A percentile compares a stretch with the other conserved stretches of the same genome.
These are phyloP conservation scores for Drosera spatulata DNA, from an alignment of 179 eudicot genomes.

Conservation along the genomic window DNA sequence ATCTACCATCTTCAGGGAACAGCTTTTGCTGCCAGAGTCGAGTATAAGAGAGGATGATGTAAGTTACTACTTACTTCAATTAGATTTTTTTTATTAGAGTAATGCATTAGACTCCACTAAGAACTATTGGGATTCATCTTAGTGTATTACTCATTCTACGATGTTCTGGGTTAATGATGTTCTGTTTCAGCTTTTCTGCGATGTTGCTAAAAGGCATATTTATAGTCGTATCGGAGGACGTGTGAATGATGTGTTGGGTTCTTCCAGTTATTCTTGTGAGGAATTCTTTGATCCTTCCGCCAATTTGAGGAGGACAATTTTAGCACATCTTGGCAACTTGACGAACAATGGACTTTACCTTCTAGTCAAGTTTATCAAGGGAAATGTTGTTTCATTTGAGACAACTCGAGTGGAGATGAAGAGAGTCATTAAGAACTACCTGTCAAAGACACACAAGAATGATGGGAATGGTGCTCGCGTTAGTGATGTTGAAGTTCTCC, in stretches of 20 bases:
- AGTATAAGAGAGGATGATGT: constrained; percentile 74
- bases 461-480: constrained; percentile 3
- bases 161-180: no score
- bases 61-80: constrained; percentile 11
- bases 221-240: constrained; percentile 35
- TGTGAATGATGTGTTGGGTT: constrained; percentile 9
- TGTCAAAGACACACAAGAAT: constrained; percentile 16
- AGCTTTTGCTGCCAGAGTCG: constrained; percentile 51
- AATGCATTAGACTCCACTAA: no score
- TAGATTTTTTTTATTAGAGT: no score
- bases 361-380: constrained; percentile 40
- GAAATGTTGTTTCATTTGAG: constrained; percentile 28
- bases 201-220: constrained; percentile 35
- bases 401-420: constrained; percentile 55
- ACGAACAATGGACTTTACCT: constrained; percentile 45
- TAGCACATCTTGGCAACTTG: constrained; percentile 46
- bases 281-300: constrained; percentile 11
- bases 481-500: constrained; percentile 11
- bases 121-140: no score
- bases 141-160: no score
- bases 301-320: constrained; percentile 16
- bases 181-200: constrained; percentile 46
- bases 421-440: constrained; percentile 31
- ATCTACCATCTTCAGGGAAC: constrained; percentile 24
- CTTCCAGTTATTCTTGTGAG: constrained; percentile 9